Conservation (phyloP, 768 basidiomycete species). For the Boletus edulis region DNA sequence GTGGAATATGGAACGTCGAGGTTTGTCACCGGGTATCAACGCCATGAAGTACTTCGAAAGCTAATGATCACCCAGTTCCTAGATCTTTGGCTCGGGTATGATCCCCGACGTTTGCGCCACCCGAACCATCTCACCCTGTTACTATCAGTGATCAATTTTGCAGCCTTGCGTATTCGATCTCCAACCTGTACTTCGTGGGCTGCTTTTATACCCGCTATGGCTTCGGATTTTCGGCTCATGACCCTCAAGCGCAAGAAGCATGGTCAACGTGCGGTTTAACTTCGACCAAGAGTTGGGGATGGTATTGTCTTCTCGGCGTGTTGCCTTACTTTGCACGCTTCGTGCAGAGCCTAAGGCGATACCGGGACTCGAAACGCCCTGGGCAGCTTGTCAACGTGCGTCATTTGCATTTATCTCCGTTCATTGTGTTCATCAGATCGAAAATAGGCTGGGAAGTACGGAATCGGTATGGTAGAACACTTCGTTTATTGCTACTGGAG, state of each 20-base stretch:
- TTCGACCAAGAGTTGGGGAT: constrained; percentile 52
- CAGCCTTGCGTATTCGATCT: constrained; percentile 72
- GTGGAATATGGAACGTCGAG: constrained; percentile 75
- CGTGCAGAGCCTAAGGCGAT: constrained; percentile 87
- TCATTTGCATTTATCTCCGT: not conserved
- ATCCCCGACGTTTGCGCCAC: not conserved
- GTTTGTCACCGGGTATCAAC: constrained; percentile 34
- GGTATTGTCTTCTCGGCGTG: constrained; percentile 54
- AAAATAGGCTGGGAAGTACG: constrained; percentile 81
- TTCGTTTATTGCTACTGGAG: constrained; percentile 80
- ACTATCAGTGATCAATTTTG: constrained; percentile 71
- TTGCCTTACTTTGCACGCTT: constrained; percentile 77
- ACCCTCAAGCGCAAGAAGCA: constrained; percentile 39
- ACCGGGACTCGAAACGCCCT: constrained; percentile 64
- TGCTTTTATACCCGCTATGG: constrained; percentile 61
- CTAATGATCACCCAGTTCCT: constrained; percentile 50
- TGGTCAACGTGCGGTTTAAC: constrained; percentile 42
- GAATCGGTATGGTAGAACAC: constrained; percentile 59
- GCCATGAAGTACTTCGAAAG: not conserved
- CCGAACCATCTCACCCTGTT: constrained; percentile 4
- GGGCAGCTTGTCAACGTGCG: constrained; percentile 89
- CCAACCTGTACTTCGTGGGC: constrained; percentile 68
- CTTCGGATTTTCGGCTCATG: constrained; percentile 6
- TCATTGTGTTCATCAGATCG: constrained; percentile 1
- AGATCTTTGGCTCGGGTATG: constrained; percentile 89